Percentiles rank a stretch among this genome's conserved stretches.
phyloP scores from a whole-genome alignment of 2,329 filamentous ascomycete species.

The Claviceps sp. region DNA sequence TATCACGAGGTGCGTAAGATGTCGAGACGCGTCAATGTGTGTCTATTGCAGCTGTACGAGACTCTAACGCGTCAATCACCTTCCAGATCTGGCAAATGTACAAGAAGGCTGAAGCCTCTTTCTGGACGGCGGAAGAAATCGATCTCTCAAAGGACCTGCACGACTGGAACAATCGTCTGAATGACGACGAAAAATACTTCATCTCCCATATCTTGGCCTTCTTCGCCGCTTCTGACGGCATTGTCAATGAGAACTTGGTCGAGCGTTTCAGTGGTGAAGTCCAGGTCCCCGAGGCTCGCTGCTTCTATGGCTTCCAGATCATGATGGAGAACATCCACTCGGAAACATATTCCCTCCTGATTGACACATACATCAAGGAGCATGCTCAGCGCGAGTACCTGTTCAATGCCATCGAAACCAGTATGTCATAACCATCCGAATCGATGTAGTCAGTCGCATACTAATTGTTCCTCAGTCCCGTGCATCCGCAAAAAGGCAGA shows the following conservation, averaged over 20 bases:
- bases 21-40: conserved; percentile 56
- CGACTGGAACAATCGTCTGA: conserved; percentile 98
- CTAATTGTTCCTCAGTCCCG: conserved; percentile 45
- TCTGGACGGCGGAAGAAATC: conserved; percentile 99
- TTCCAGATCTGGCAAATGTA: conserved; percentile 98
- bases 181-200: conserved; percentile 95
- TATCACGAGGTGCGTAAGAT: conserved; percentile 83
- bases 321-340: conserved; percentile 99
- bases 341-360: conserved; percentile 96
- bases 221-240: conserved; percentile 96
- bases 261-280: conserved; percentile 97
- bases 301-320: conserved; percentile 99
- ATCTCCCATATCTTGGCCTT: conserved; percentile 97
- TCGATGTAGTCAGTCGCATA: conserved; percentile 3
- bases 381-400: conserved; percentile 84
- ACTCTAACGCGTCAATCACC: conserved; percentile 3
- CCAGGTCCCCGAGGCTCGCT: conserved; percentile 92
- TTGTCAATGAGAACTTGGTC: conserved; percentile 98
- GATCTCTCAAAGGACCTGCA: conserved; percentile 97
- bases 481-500: conserved; percentile 98
- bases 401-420: conserved; percentile 98
- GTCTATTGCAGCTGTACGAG: neutral
- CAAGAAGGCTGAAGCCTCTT: conserved; percentile 98
- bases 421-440: conserved; percentile 34
- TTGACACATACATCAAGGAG: conserved; percentile 99